Evolutionary conservation across 371 early-diverging fungal genomes (phyloP), one percentile per base, ranked within the genome.

Genomic region (Rhizopus microsporus): DNA sequence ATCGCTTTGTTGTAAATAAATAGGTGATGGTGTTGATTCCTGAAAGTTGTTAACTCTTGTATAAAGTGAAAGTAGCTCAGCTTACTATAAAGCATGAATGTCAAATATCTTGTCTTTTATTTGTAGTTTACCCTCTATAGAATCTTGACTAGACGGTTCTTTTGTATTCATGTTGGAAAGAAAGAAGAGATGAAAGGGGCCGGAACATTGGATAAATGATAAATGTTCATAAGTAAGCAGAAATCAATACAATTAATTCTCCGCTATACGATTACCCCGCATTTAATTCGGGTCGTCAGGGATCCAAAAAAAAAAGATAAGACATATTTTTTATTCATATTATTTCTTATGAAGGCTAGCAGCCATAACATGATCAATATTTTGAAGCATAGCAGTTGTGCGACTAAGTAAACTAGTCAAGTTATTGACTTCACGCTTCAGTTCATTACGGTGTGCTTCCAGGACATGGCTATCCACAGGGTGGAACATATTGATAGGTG

Each of bases 391-490:
- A 15, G 83, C 82, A 5, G 85, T 79, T 1, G 87, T 84, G 46
- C 81, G 74, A 35, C 72, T 74, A n/a, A 87, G 59, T 15, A 87
- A 62, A 62, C 72, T 77, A 6, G 80, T 82, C 39, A 87, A 59
- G 58, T 83, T 78, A 3, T 77, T 68, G 15, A 87, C 80, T 63
- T 87, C 85, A 38, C 81, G 75, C 54, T 83, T 85, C 40, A 87
- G 60, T 57, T 87, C 84, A 52, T 82, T 74, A 15, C 86, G 80
- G 58, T 43, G 44, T 7, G 44, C 44, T 33, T 23, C 52, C 3
- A 43, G n/a, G n/a, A n/a, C 16, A 7, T 43, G 44, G n/a, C 16
- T 43, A 17, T 43, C 44, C 7, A 43, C 44, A 43, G 44, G n/a
- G 44, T 42, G 42, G 5, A n/a, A 10, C 15, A 43, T 17, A 43